Evolutionary conservation across 192 early-diverging fungal genomes (phyloP), one percentile per base, ranked within the genome.

Genomic region (Helicostylum pulchrum): DNA sequence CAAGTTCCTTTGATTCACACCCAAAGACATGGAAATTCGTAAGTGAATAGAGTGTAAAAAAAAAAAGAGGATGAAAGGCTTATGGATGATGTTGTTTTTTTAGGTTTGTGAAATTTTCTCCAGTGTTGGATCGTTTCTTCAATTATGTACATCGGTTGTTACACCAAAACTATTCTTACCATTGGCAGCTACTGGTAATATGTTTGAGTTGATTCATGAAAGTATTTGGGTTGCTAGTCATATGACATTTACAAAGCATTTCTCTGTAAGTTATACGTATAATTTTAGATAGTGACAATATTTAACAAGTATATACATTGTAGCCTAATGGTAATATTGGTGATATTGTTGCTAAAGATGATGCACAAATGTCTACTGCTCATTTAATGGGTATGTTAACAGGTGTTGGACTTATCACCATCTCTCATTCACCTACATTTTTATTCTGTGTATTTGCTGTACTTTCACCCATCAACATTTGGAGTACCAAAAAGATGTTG

Each of bases 11-110:
- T 75, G 88, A 89, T 52, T 86, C 88, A 21, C 84, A 86, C 64
- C 88, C 88, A 43, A 89, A 87, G 64, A 84, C 86, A 34, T 88
- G 86, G 86, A 89, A 88, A 66, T 72, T 88, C 44, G 75, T 89
- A 62, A 53, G 66, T 30, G 11, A 48, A 19, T 47, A 43, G 2
- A 53, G 11, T 4, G 12, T 19, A 20, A 20, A 43, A 10, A 36
- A 10, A 36, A 15, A 32, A 31, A 54, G 15, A n/a, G 19, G 8
- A 15, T 6, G 7, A 62, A 44, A 23, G 4, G 44, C 21, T 15
- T 26, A 26, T 26, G 26, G 26, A 31, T 39, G 5, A 31, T 42
- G 23, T 21, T 30, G 53, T 50, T 17, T 53, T 23, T 46, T 26
- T 19, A 77, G 76, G 72, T 77, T 53, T 84, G 85, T 31, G 88